Evolutionary conservation across 495 filamentous ascomycete genomes (phyloP), one percentile per base, ranked within the genome.

Genomic region (Trichoderma gamsii): DNA sequence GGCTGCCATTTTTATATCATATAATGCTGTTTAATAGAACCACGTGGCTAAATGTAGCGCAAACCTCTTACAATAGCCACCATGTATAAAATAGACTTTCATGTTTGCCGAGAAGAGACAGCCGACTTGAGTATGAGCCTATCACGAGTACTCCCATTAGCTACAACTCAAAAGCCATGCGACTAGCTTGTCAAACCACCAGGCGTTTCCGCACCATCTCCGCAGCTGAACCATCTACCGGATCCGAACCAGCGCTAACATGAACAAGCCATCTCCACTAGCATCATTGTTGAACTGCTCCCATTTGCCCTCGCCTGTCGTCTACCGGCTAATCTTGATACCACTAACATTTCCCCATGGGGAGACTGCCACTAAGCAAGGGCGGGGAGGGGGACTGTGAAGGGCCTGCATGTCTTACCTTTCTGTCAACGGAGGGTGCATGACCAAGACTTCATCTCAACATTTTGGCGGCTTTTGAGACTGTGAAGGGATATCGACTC

Each of bases 161-260:
- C 35, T 38, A 27, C 27, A 64, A 35, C 12, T 64, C 27, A 64
- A 64, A 64, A 64, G 63, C 63, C 41, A 64, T 18, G 29, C 41
- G 29, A 18, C 63, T 41, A 35, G 21, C 29, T 35, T 13, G 5
- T 23, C 43, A 46, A 16, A 46, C 1, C 43, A 46, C 12, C 12
- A 6, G 13, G 12, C 43, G 43, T 46, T 46, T 18, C 43, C 43
- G 43, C 18, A 18, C 43, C 43, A 46, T 46, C 43, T 46, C 43
- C 43, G 43, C 12, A 46, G 18, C 43, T 38, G 35, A 38, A 46
- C 43, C 3, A 1, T 46, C 43, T 46, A 46, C 43, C 18, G 43
- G 2, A 46, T 46, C 43, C 18, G 43, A 44, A 9, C 43, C 43
- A 46, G 43, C 43, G 43, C 43, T 46, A 46, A 5, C 8, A 38